These are phyloP conservation scores for Copromyces sp. DNA, from an alignment of 495 filamentous ascomycete genomes.

Conservation along the genomic window DNA sequence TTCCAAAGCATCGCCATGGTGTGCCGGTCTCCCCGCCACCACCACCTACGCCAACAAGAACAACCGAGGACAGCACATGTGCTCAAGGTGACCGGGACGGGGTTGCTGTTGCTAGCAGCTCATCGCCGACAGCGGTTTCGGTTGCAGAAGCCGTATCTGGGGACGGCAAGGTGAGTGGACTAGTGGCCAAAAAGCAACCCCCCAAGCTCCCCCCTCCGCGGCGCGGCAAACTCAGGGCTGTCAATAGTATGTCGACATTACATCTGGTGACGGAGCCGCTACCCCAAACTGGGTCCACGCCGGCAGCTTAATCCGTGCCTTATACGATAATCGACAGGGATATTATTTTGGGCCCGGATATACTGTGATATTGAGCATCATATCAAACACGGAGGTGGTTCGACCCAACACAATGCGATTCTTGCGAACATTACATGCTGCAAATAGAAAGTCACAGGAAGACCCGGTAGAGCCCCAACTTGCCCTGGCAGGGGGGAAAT, in stretches of 20 bases:
- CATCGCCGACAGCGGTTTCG: neutral
- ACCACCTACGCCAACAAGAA: slow-evolving; percentile 10
- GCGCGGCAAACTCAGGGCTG: slow-evolving; percentile 16
- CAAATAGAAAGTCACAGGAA: neutral
- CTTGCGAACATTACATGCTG: neutral
- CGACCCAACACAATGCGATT: neutral
- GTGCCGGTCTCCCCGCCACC: slow-evolving; percentile 25
- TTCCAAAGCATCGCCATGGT: slow-evolving; percentile 38
- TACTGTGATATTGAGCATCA: neutral
- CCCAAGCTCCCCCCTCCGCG: slow-evolving; percentile 45
- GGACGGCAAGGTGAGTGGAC: slow-evolving; percentile 15
- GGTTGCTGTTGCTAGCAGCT: neutral
- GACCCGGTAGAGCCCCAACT: neutral
- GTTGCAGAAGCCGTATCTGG: neutral
- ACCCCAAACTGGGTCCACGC: slow-evolving; percentile 4
- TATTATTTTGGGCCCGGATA: neutral
- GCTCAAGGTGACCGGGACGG: neutral
- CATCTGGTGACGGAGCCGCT: neutral
- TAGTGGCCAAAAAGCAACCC: slow-evolving; percentile 37
- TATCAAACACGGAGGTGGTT: neutral
- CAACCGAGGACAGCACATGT: neutral
- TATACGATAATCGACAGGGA: neutral
- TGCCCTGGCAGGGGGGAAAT: neutral
- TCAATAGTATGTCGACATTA: neutral
- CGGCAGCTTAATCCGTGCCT: neutral